These are phyloP conservation scores for Penicillium sp. DNA, from an alignment of 2,329 filamentous ascomycete genomes.

Conservation along the genomic window DNA sequence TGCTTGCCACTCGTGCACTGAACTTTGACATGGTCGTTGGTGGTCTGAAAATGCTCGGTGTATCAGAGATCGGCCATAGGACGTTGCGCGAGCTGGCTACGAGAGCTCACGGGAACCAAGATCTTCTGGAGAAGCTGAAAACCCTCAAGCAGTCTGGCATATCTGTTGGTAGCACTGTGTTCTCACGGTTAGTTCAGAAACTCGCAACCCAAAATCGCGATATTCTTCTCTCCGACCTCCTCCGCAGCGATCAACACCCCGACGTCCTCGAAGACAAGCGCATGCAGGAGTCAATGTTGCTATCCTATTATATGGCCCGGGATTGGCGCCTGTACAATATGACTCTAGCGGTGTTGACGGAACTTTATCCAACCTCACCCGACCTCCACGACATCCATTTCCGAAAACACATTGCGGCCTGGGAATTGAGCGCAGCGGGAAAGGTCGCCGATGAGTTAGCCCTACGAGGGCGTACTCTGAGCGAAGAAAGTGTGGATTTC, in stretches of 20 bases:
- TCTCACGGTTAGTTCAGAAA: conserved; percentile 61
- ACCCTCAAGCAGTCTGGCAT: conserved; percentile 63
- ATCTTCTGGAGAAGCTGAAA: conserved; percentile 57
- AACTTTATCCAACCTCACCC: conserved; percentile 31
- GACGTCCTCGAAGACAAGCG: conserved; percentile 57
- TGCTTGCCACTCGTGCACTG: conserved; percentile 75
- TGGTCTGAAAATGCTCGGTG: conserved; percentile 65
- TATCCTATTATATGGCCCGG: conserved; percentile 49
- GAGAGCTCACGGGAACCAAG: conserved; percentile 55
- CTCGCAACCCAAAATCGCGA: conserved; percentile 59
- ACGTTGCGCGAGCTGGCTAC: conserved; percentile 74
- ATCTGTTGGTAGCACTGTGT: conserved; percentile 58
- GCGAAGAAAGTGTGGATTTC: conserved; percentile 43
- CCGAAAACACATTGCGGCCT: conserved; percentile 36
- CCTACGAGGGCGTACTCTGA: conserved; percentile 42
- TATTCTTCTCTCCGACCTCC: conserved; percentile 50
- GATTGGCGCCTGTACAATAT: conserved; percentile 54
- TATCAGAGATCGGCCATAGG: conserved; percentile 68
- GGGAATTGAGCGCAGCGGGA: conserved; percentile 30
- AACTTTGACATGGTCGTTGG: conserved; percentile 68
- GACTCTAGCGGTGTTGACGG: conserved; percentile 53
- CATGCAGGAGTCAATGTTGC: conserved; percentile 54
- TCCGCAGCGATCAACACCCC: conserved; percentile 62
- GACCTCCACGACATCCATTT: conserved; percentile 40
- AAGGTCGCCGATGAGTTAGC: conserved; percentile 51